Evolutionary conservation across 208 protist species (phyloP).

Genomic region (Trypanosoma theileri): DNA sequence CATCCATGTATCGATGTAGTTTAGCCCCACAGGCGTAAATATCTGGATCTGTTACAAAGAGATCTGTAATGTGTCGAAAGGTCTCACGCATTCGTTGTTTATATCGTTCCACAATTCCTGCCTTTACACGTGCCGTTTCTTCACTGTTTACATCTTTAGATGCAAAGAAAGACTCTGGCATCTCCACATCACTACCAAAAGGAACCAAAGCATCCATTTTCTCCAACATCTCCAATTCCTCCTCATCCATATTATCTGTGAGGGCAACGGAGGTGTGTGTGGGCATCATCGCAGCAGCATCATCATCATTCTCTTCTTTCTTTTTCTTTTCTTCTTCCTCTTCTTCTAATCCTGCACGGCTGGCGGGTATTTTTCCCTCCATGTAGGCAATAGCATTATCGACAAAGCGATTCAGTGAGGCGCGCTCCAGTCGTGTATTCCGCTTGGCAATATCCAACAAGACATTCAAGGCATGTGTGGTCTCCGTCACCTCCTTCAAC

Average conservation of each 20-base stretch:
- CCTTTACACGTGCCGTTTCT: conserved; percentile 31
- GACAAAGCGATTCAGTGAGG: conserved; percentile 69
- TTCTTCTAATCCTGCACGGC: conserved; percentile 40
- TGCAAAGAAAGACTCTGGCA: conserved; percentile 35
- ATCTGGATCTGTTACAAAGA: conserved; percentile 84
- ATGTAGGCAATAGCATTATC: conserved; percentile 80
- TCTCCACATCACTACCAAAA: conserved; percentile 39
- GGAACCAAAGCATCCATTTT: conserved; percentile 31
- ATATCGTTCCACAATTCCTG: conserved; percentile 57
- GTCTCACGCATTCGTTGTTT: conserved; percentile 65
- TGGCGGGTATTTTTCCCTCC: conserved; percentile 67
- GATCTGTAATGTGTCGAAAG: conserved; percentile 59
- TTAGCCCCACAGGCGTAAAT: conserved; percentile 76
- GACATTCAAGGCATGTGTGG: conserved; percentile 81
- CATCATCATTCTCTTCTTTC: too few relatives aligned
- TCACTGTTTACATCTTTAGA: not conserved
- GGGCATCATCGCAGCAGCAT: too few relatives aligned
- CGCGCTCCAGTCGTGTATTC: conserved; percentile 56
- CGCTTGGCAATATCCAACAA: conserved; percentile 78
- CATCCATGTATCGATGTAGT: conserved; percentile 66
- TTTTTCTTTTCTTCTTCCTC: not conserved
- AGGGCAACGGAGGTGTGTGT: not conserved
- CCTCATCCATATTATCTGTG: conserved; percentile 18
- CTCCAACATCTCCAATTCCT: conserved; percentile 9
- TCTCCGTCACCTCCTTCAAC: conserved; percentile 82